Conservation (phyloP, 345 rosid species). For the Anacardium occidentale region DNA sequence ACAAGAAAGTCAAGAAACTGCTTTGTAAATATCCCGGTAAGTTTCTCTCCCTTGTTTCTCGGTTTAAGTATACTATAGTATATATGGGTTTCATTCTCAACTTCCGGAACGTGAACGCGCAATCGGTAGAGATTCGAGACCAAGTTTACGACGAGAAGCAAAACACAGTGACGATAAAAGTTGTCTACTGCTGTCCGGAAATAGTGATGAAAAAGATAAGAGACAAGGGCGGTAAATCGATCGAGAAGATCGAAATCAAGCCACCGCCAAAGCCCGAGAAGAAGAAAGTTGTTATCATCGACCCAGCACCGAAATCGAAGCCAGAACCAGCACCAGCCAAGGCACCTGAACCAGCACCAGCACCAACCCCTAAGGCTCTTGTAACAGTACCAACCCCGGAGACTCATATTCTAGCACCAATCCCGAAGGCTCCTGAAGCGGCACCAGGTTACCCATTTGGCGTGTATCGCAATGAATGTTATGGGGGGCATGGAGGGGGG, state of each 20-base stretch:
- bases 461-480: too few species aligned
- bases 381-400: too few species aligned
- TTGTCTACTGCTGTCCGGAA: constrained; percentile 77
- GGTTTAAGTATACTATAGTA: too few species aligned
- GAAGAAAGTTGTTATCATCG: too few species aligned
- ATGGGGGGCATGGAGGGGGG: constrained; percentile 15
- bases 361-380: too few species aligned
- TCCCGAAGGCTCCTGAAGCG: not conserved
- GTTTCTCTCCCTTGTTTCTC: constrained; percentile 28
- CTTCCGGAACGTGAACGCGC: constrained; percentile 43
- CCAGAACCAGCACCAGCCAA: not conserved
- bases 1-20: constrained; percentile 66
- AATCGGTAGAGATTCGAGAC: constrained; percentile 66
- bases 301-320: too few species aligned
- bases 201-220: constrained; percentile 57
- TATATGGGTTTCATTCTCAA: too few species aligned
- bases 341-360: too few species aligned
- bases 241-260: constrained; percentile 54
- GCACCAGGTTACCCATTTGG: too few species aligned
- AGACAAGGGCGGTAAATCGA: constrained; percentile 48
- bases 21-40: constrained; percentile 49
- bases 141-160: constrained; percentile 65
- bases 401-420: not conserved
- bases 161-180: constrained; percentile 62
- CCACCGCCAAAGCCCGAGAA: not conserved